These are phyloP conservation scores for Trichocladium uniseriatum DNA, from an alignment of 495 filamentous ascomycete species.

Conservation along the genomic window DNA sequence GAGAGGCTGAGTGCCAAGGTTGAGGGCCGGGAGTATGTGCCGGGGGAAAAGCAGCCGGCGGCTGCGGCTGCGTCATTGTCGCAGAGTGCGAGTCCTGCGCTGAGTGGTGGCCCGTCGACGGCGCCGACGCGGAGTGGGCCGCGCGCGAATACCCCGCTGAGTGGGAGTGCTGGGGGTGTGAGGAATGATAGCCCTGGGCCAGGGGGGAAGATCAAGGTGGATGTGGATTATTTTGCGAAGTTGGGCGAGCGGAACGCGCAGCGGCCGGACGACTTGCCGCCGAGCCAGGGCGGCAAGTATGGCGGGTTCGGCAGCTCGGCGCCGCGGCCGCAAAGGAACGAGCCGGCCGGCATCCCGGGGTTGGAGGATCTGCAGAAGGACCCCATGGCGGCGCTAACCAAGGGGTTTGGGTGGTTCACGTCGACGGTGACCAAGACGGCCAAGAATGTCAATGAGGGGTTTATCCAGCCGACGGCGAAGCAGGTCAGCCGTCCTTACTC, in stretches of 20 bases:
- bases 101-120: constrained; percentile 21
- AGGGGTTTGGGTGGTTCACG: constrained; percentile 91
- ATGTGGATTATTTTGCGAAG: constrained; percentile 85
- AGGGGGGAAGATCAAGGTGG: constrained; percentile 43
- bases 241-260: constrained; percentile 71
- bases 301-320: constrained; percentile 72
- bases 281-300: constrained; percentile 87
- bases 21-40: constrained; percentile 73
- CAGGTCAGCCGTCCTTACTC: constrained; percentile 48
- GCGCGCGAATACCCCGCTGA: constrained; percentile 32
- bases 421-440: constrained; percentile 76
- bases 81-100: constrained; percentile 15
- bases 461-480: constrained; percentile 82
- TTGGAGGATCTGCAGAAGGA: constrained; percentile 84
- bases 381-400: constrained; percentile 76
- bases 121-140: constrained; percentile 22
- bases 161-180: constrained; percentile 56
- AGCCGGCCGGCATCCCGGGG: constrained; percentile 45
- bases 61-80: too few relatives aligned
- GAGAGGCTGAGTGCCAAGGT: constrained; percentile 79
- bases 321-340: constrained; percentile 36
- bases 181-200: constrained; percentile 55
- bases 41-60: constrained; percentile 39
- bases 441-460: constrained; percentile 79
- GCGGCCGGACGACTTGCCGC: constrained; percentile 64